A percentile compares a stretch with the other conserved stretches of the same genome.
Evolutionary conservation across 441 rosid species (phyloP).

Genomic region (Gossypium laxum): DNA sequence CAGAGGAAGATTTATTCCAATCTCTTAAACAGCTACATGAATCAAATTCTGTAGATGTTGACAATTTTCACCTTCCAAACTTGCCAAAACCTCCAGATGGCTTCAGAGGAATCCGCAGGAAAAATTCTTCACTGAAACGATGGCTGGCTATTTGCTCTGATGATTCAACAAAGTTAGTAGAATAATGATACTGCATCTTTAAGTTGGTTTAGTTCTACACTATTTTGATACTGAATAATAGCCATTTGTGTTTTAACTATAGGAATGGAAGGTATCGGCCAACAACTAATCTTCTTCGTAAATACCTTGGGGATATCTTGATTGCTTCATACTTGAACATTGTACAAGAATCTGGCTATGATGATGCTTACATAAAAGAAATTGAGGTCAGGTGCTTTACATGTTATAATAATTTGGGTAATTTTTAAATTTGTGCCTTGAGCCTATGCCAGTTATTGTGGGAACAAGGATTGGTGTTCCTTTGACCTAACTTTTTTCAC

Average conservation of each 20-base stretch:
- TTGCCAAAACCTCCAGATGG: slow-evolving; percentile 70
- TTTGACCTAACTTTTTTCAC: neutral
- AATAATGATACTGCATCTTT: neutral
- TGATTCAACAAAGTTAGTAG: slow-evolving; percentile 61
- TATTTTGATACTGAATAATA: neutral
- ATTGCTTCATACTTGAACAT: slow-evolving; percentile 60
- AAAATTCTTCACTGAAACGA: slow-evolving; percentile 53
- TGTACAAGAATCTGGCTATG: slow-evolving; percentile 67
- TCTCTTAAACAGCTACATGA: slow-evolving; percentile 53
- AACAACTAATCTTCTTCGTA: slow-evolving; percentile 57
- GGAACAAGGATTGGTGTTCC: neutral
- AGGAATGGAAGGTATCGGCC: slow-evolving; percentile 61
- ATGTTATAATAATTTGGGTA: neutral
- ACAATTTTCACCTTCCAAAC: slow-evolving; percentile 52
- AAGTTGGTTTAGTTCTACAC: neutral
- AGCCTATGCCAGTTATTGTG: neutral
- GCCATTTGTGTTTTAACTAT: slow-evolving; percentile 16
- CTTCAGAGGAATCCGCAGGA: slow-evolving; percentile 76
- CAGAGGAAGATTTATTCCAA: slow-evolving; percentile 39
- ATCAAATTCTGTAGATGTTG: slow-evolving; percentile 43
- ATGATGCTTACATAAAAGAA: slow-evolving; percentile 63
- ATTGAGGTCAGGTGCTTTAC: slow-evolving; percentile 55
- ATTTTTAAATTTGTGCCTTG: neutral
- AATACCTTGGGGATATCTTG: slow-evolving; percentile 80
- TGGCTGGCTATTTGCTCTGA: slow-evolving; percentile 89